Base-by-base conservation (phyloP, 31 red algal genomes). In the Bonnemaisonia californica region DNA sequence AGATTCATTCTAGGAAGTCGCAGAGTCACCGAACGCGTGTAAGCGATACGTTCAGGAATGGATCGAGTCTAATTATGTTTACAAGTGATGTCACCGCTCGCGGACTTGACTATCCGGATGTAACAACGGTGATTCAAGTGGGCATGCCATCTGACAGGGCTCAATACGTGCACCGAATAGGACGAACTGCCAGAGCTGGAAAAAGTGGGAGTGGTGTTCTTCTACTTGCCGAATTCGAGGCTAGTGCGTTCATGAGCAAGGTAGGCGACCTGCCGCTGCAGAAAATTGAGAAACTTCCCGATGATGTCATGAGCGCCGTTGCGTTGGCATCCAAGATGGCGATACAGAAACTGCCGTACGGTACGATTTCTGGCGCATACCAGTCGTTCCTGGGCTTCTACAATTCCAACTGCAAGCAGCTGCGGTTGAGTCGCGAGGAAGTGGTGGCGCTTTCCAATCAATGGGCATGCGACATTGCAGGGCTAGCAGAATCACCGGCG, bases 161-260 rank as follows among this genome's bases (percentile, higher is more conserved):
- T 27, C 86, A 89, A 66, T 98, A 98, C 51, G 72, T 98, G 21
- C 91, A 98, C 36, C 87, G 96, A 31, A 59, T 92, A 66, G 91
- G 82, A 19, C 88, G 92, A 4, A 93, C 91, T 1, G 92, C 86
- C 5, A 76, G 88, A 30, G 91, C 88, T 21, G 88, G 92, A 33
- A 91, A 83, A 29, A 65, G 81, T 39, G 96, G 96, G 63, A 80
- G 79, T 45, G 86, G 83, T 5, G 58, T 95, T 27, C 54, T 90
- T 18, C 48, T 98, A 62, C 58, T 94, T 33, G 71, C 78, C 21
- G 82, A 87, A 39, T 89, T 71, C 74, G 96, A 98, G 76, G 74
- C 76, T 18, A 48, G 57, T 2, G 30, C 69, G 38, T 92, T 92
- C 39, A 22, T 85, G 67, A 42, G 24, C 18, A 24, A 78, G 62